Evolutionary conservation across 306 rosid genomes (phyloP), one percentile per base, ranked within the genome.

Genomic region (Prunus campanulata): DNA sequence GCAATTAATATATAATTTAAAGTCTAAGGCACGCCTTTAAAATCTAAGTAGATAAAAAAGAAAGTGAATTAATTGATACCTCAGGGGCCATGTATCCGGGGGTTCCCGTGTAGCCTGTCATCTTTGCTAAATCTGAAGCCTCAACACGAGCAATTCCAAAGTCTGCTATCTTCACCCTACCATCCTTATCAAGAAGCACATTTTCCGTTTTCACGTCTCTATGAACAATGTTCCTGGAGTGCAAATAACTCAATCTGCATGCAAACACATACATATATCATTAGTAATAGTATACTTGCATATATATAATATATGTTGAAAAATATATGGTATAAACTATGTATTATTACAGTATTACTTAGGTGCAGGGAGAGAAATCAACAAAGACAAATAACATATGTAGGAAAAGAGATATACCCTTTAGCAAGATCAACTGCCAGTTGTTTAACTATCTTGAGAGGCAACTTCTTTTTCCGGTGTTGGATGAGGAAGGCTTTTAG

Each of bases 91-190:
- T 72, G 66, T 72, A 71, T 12, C 35, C 75, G 11, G 47, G 65
- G 63, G 75, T 71, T 19, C 75, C 65, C 0, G 75, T 54, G 29
- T 4, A n/a, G 75, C 75, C 80, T 19, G 70, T 69, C 75, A 77
- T 77, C 44, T 77, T 69, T 0, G 13, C 19, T 5, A 59, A 52
- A 47, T 59, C 59, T 0, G 5, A 30, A 29, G 75, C 70, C 51
- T 77, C 18, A 20, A 69, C 3, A 32, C 75, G 75, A 30, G 75
- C n/a, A n/a, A 71, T 51, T 3, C 75, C 65, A 8, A 71, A 71
- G 11, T 71, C 75, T 3, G 52, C 66, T 20, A 71, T 54, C 66
- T 55, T 71, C 20, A 55, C 51, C 29, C 3, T 52, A 9, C 32
- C 50, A 5, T 30, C 11, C 27, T 71, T n/a, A 44, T 71, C 51